Base-by-base conservation (phyloP, 768 basidiomycete species). In the Suillus subluteus region DNA sequence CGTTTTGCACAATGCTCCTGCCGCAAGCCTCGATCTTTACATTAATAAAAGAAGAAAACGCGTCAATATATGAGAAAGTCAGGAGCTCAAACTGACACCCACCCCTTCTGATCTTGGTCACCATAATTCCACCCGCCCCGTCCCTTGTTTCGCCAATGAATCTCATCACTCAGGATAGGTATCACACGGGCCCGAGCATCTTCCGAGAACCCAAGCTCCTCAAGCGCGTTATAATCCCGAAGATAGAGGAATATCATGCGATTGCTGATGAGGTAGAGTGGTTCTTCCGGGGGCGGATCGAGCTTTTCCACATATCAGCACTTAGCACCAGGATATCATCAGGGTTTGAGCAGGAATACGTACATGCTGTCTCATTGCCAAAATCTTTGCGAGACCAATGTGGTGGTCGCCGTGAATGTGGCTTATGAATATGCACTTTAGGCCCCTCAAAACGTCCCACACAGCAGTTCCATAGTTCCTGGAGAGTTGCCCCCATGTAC, bases 361-460 rank as follows among this genome's bases (percentile, higher is more conserved):
- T 67, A 95, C 96, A 78, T 82, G 79, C 62, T 82, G 84, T 64
- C 97, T 84, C 79, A 89, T 86, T 0, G 86, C 81, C 21, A 99
- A 81, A 9, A 99, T 79, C 66, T 88, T 87, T 0, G 89, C 83
- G 41, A 96, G 75, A 9, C 97, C 96, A 48, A 91, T 84, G 73
- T 98, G 96, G 76, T 98, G 97, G 73, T 98, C 97, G 0, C 86
- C 96, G 73, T 98, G 97, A 70, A 91, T 85, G 74, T 99, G 97
- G 67, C 92, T 95, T 67, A 97, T 82, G 75, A 90, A 98, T 44
- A 99, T 84, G 73, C 92, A 88, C 71, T 86, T 90, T 15, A 96
- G 76, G 61, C 91, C 81, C n/a, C 88, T 80, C 62, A 96, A 79
- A 16, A 90, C 82, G 15, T 87, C 74, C 82, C 86, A 86, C 3